These are phyloP conservation scores for Leccinum solheimii DNA, from an alignment of 1,284 basidiomycete species.

Conservation along the genomic window DNA sequence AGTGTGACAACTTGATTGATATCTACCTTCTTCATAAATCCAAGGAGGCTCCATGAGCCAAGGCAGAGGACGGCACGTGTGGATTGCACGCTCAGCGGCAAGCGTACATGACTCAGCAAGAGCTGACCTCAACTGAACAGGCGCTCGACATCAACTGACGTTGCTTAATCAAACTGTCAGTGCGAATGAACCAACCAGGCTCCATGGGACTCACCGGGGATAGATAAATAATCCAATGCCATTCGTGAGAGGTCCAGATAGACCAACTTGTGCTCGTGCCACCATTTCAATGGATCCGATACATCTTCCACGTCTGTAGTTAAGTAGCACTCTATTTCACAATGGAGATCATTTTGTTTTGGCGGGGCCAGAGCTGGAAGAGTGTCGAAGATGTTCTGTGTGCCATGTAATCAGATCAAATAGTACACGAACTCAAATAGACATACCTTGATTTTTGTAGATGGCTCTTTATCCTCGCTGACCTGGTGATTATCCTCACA, in stretches of 20 bases:
- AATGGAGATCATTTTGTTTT: not conserved
- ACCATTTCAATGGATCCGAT: not conserved
- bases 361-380: not conserved
- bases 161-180: constrained; percentile 6
- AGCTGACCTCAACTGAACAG: constrained; percentile 29
- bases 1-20: constrained; percentile 9
- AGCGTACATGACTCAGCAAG: constrained; percentile 26
- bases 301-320: not conserved
- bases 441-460: not conserved
- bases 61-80: constrained; percentile 32
- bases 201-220: not conserved
- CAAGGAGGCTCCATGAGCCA: constrained; percentile 26
- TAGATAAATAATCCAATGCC: not conserved
- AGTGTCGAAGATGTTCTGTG: not conserved
- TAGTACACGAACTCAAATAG: not conserved
- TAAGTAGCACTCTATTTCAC: not conserved
- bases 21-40: constrained; percentile 27
- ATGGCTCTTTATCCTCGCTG: not conserved
- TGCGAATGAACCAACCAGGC: not conserved
- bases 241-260: not conserved
- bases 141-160: constrained; percentile 31
- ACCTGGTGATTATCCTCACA: not conserved
- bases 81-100: constrained; percentile 23
- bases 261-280: not conserved
- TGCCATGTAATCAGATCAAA: not conserved